Evolutionary conservation across 257 asterid genomes (phyloP).

Genomic region (Solanum sejunctum): DNA sequence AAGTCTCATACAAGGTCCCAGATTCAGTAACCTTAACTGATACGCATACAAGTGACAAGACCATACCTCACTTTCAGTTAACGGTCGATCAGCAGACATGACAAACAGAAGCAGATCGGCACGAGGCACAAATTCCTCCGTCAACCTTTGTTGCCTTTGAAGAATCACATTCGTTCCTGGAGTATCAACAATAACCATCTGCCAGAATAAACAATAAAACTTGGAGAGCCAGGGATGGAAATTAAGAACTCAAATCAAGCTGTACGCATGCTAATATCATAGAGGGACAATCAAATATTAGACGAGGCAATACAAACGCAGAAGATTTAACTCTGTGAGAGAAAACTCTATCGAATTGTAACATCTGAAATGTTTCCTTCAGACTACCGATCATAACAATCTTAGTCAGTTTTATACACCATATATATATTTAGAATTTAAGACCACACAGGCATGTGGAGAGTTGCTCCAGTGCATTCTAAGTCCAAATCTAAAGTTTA

Average conservation of each 20-base stretch:
- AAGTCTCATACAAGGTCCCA: not conserved
- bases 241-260: not conserved
- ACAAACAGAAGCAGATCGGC: constrained; percentile 92
- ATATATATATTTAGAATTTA: not conserved
- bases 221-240: not conserved
- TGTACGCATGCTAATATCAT: not conserved
- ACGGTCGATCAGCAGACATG: constrained; percentile 93
- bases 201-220: constrained; percentile 17
- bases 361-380: not conserved
- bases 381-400: not conserved
- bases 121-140: constrained; percentile 98
- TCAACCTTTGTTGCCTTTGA: constrained; percentile 93
- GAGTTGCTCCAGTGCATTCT: not conserved
- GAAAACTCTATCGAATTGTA: not conserved
- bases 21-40: not conserved
- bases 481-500: not conserved
- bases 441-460: not conserved
- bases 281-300: not conserved
- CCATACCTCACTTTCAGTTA: constrained; percentile 97
- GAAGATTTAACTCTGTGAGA: not conserved
- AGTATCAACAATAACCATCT: constrained; percentile 96
- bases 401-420: not conserved
- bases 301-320: not conserved
- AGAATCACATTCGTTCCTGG: constrained; percentile 99
- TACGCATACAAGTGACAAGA: constrained; percentile 7